Base-by-base conservation (phyloP, 495 filamentous ascomycete species). In the Xylaria scruposa region DNA sequence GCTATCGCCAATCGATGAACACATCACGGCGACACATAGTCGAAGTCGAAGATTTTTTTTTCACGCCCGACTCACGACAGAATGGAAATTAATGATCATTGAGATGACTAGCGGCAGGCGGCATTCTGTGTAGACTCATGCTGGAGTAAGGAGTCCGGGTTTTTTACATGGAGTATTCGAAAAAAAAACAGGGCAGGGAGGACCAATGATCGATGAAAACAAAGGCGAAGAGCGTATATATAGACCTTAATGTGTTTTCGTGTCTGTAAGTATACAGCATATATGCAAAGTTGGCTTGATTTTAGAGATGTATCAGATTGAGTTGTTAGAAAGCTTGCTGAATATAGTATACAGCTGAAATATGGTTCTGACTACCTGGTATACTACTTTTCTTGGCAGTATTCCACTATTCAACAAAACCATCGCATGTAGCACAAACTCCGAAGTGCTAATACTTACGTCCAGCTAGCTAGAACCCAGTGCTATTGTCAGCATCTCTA, bases 121-220 rank as follows among this genome's bases (percentile, higher is more conserved):
- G 65, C 49, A 54, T 17, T 40, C 21, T 40, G 64, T 29, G 49
- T 8, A 54, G 29, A 36, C 33, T 49, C 9, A 31, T 31, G 26
- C 33, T 56, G 65, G 65, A 67, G 65, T 67, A 24, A 54, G 65
- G 65, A 67, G 65, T 67, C 33, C 21, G 33, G 21, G 47, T 36
- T 36, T 56, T 24, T 29, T 63, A 24, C 21, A 29, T 33, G 61
- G 42, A 24, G 29, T 38, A 53, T 40, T 26, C 19, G 15, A 24
- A 63, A 44, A 44, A n/a, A n/a, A 40, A 44, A 44, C 3, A 15
- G 10, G 26, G 2, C 2, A 51, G 47, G 19, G 47, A 51, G n/a
- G 47, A 3, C 4, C 0, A 8, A 19, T 38, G 58, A 38, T 60
- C 7, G 4, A 33, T 6, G 31, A 38, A 60, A 10, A 38, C 7